These are phyloP conservation scores for Melastoma candidum DNA, from an alignment of 441 rosid species.

Conservation along the genomic window DNA sequence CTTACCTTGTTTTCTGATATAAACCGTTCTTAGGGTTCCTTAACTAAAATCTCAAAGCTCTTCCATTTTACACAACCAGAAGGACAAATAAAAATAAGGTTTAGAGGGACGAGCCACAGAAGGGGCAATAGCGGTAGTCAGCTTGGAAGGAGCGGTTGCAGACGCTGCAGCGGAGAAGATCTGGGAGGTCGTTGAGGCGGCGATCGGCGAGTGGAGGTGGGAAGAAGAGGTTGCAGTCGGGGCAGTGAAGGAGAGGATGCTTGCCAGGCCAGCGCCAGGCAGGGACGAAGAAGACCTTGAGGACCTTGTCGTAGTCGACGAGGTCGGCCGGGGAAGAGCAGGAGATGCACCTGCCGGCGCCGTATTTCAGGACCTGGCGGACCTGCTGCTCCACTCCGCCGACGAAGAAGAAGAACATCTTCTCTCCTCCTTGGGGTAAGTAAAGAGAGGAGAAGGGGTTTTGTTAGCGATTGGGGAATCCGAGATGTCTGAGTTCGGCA, in stretches of 20 bases:
- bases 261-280: conserved; percentile 78
- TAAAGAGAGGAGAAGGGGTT: no score
- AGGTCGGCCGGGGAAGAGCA: conserved; percentile 74
- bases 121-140: conserved; percentile 63
- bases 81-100: not conserved
- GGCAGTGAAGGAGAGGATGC: conserved; percentile 46
- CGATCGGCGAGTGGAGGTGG: conserved; percentile 26
- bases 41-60: no score
- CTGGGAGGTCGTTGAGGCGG: conserved; percentile 13
- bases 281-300: conserved; percentile 75
- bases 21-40: no score
- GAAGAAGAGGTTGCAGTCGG: conserved; percentile 49
- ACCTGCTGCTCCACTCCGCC: conserved; percentile 81
- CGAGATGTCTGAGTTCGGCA: no score
- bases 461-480: no score
- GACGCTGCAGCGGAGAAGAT: conserved; percentile 33
- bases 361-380: conserved; percentile 51
- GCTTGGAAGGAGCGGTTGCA: conserved; percentile 43
- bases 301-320: conserved; percentile 71
- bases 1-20: no score
- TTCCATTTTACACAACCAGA: no score
- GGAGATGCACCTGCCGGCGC: conserved; percentile 55
- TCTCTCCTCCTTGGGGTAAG: not conserved
- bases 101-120: conserved; percentile 50
- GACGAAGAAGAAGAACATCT: conserved; percentile 77